A percentile compares a stretch with the other conserved stretches of the same genome.
phyloP scores from a whole-genome alignment of 345 rosid species.

The Eutrema heterophyllum region DNA sequence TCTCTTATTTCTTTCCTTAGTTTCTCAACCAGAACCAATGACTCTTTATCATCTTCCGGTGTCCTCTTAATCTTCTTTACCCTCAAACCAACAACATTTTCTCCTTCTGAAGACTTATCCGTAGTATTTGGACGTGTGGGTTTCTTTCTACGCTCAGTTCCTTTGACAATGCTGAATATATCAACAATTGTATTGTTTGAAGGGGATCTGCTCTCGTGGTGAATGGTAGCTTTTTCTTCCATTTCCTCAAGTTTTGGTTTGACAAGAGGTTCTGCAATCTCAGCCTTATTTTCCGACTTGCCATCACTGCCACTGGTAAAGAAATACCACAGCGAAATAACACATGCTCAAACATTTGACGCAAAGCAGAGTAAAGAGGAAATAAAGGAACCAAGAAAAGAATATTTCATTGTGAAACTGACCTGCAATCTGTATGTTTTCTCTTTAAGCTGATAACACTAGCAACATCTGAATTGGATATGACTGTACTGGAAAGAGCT shows the following conservation, averaged over 20 bases:
- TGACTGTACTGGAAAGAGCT: conserved; percentile 17
- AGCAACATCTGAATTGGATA: conserved; percentile 37
- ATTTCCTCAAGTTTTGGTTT: conserved; percentile 40
- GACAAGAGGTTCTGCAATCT: conserved; percentile 35
- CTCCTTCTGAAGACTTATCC: conserved; percentile 49
- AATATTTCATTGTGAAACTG: conserved; percentile 18
- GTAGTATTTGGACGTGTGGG: conserved; percentile 25
- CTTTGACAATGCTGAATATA: conserved; percentile 75
- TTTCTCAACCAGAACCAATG: conserved; percentile 62
- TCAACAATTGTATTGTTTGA: conserved; percentile 41
- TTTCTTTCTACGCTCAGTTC: conserved; percentile 35
- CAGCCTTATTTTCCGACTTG: conserved; percentile 31
- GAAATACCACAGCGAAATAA: conserved; percentile 3
- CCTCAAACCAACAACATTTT: conserved; percentile 62
- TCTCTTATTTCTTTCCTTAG: conserved; percentile 91
- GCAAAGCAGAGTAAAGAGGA: conserved; percentile 1
- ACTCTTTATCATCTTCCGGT: conserved; percentile 57
- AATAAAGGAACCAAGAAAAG: conserved; percentile 5
- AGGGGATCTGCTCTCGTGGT: conserved; percentile 29
- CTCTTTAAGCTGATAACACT: conserved; percentile 52
- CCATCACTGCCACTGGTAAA: conserved; percentile 37
- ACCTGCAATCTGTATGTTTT: conserved; percentile 55
- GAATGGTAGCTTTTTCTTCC: conserved; percentile 35
- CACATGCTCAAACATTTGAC: conserved; percentile 10
- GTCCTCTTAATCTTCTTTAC: conserved; percentile 91